These are phyloP conservation scores for Stemphylium lycopersici DNA, from an alignment of 2,329 filamentous ascomycete species.

Conservation along the genomic window DNA sequence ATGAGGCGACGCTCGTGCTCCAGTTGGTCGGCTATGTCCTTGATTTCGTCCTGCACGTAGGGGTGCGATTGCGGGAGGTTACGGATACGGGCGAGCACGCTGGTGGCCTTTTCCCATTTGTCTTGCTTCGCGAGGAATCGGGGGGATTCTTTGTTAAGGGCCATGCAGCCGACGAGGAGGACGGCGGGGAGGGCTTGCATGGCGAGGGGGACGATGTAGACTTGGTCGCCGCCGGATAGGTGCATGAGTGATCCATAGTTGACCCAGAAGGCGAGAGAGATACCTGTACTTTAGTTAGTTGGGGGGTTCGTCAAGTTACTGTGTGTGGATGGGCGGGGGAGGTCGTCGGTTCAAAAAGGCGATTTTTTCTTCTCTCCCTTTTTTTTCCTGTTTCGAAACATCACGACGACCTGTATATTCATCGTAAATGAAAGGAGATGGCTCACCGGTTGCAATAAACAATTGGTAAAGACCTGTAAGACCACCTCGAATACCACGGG, in stretches of 20 bases:
- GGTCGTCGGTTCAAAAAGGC: too few species aligned
- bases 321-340: too few species aligned
- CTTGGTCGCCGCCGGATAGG: constrained; percentile 55
- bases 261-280: constrained; percentile 61
- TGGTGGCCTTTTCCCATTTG: constrained; percentile 68
- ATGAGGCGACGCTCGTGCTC: constrained; percentile 64
- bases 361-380: too few species aligned
- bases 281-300: constrained; percentile 16
- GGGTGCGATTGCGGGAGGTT: constrained; percentile 52
- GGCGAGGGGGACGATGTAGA: constrained; percentile 67
- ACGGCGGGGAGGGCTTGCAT: constrained; percentile 69
- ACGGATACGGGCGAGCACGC: constrained; percentile 63
- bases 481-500: constrained; percentile 64
- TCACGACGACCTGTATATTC: too few species aligned
- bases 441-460: constrained; percentile 57
- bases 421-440: too few species aligned
- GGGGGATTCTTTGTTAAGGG: constrained; percentile 69
- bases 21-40: constrained; percentile 48
- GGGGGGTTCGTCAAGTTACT: too few species aligned
- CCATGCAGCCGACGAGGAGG: constrained; percentile 65
- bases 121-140: constrained; percentile 72
- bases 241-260: constrained; percentile 60
- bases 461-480: constrained; percentile 67
- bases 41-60: constrained; percentile 47
- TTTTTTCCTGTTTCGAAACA: too few species aligned